Percentiles rank a stretch among this genome's conserved stretches.
Conservation (phyloP, 306 rosid genomes). For the Coriaria nepalensis region DNA sequence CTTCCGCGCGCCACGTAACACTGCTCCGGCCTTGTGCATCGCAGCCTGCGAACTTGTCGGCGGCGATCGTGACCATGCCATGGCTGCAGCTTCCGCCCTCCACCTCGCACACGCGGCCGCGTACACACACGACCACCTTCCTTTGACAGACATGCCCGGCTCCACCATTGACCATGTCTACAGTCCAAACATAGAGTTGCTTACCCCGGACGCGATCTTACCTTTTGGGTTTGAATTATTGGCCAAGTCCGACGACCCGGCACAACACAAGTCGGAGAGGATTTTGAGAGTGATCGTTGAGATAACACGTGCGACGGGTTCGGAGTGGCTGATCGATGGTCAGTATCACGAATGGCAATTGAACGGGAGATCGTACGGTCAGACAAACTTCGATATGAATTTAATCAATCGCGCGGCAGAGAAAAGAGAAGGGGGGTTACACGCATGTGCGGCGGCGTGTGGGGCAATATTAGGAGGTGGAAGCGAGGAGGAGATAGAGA, state of each 20-base stretch:
- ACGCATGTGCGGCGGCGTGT: conserved; percentile 59
- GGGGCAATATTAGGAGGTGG: conserved; percentile 69
- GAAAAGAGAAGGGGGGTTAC: conserved; percentile 44
- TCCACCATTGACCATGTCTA: conserved; percentile 3
- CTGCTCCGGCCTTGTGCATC: conserved; percentile 49
- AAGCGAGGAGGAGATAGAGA: conserved; percentile 38
- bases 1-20: conserved; percentile 29
- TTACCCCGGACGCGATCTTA: conserved; percentile 29
- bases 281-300: conserved; percentile 35
- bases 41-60: conserved; percentile 63
- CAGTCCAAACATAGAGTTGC: conserved; percentile 31
- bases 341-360: conserved; percentile 14
- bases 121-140: conserved; percentile 36
- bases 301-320: conserved; percentile 45
- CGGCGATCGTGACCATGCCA: conserved; percentile 32
- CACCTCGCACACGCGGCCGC: conserved; percentile 23
- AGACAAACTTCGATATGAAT: background rate
- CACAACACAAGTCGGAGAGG: conserved; percentile 22
- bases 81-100: conserved; percentile 58
- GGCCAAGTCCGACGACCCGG: conserved; percentile 22
- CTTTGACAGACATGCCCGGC: conserved; percentile 1
- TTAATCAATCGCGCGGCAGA: conserved; percentile 4
- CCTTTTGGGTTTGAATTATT: conserved; percentile 45
- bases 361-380: conserved; percentile 4
- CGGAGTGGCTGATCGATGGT: conserved; percentile 32